Base-by-base conservation (phyloP, 257 asterid species). In the Nicotiana noctiflora region DNA sequence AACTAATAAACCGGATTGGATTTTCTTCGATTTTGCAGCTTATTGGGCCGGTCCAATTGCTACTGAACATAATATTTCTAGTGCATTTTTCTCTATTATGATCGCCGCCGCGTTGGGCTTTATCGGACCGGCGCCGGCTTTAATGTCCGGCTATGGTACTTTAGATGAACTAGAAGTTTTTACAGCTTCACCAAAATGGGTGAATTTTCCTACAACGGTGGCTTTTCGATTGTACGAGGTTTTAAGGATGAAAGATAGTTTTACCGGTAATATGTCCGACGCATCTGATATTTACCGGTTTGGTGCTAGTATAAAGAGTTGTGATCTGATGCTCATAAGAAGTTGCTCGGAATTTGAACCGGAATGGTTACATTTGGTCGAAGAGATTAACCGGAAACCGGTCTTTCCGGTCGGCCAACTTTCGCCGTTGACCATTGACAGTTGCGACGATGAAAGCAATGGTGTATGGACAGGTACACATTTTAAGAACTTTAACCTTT, bases 41-140 rank as follows among this genome's bases (percentile, higher is more conserved):
- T 68, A 87, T 19, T 84, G 88, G 89, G 0, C 84, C 6, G 83
- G 83, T 2, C 67, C 83, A 0, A 8, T 76, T n/a, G 89, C 88
- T 0, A 23, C 77, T 3, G 49, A 78, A 72, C 80, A 77, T 40
- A 44, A 72, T 12, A 21, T 87, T 63, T 49, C 55, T 2, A 56
- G 74, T 8, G 81, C 74, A 0, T 81, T 53, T 21, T 87, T 84
- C 44, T 59, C 87, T 27, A 83, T 83, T 0, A 80, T 70, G 21
- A 81, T 67, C 0, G 80, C 85, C 0, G 7, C 83, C 2, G 3
- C 29, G 34, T 1, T 84, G 49, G 85, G 81, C 1, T 84, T 80
- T 10, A 0, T 17, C 1, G 89, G 88, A 4, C 78, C 56, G 17
- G 17, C 4, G 17, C 17, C 56, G 17, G 56, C 74, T 1, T 68